Conservation (phyloP, 1,139 yeast species). For the Taphrina betulina region DNA sequence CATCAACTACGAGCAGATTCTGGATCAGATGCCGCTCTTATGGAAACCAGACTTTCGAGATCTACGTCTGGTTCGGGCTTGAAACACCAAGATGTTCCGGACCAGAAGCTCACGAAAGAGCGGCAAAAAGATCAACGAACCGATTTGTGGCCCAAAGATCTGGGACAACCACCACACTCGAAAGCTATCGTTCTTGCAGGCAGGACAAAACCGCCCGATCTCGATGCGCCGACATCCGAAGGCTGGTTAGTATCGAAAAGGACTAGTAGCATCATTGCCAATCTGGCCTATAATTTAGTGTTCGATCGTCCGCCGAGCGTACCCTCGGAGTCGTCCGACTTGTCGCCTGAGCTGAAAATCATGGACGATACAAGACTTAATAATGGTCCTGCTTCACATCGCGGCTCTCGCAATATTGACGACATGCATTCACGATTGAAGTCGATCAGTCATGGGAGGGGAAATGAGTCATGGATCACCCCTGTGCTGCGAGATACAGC, state of each 20-base stretch:
- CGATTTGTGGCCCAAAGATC: too few relatives aligned
- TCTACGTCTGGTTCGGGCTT: too few relatives aligned
- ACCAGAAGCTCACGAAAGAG: too few relatives aligned
- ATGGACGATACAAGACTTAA: too few relatives aligned
- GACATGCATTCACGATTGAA: conserved; percentile 13
- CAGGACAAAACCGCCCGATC: neutral
- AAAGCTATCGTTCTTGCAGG: neutral
- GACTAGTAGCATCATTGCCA: neutral
- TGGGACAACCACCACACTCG: neutral
- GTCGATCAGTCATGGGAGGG: neutral
- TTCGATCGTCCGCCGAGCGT: neutral
- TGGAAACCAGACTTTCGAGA: too few relatives aligned
- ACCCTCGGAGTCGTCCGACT: neutral
- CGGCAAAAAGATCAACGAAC: too few relatives aligned
- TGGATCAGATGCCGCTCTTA: too few relatives aligned
- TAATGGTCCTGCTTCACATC: too few relatives aligned
- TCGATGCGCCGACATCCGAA: neutral
- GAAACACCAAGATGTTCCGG: too few relatives aligned
- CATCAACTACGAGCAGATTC: too few relatives aligned
- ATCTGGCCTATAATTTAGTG: neutral
- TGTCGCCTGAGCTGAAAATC: too few relatives aligned
- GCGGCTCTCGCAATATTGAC: neutral
- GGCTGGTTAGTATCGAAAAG: neutral
- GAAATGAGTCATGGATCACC: conserved; percentile 10
- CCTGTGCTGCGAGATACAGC: conserved; percentile 25